phyloP scores from a whole-genome alignment of 257 asterid genomes.

The Penstemon davidsonii region DNA sequence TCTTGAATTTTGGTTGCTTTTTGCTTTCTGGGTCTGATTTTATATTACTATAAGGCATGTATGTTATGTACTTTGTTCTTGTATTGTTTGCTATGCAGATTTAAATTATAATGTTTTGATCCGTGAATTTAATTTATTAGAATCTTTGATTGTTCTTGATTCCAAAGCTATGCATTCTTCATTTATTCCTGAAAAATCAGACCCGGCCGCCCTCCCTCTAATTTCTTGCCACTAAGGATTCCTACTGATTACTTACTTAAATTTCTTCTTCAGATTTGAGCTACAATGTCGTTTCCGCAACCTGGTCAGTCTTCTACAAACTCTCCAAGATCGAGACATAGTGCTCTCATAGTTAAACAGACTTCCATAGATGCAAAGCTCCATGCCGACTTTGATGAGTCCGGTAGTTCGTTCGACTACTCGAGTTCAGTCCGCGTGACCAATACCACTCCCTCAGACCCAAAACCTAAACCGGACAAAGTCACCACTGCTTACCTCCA shows the following conservation, averaged over 20 bases:
- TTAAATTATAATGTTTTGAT: too few relatives aligned
- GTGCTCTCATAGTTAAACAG: conserved; percentile 53
- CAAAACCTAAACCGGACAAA: conserved; percentile 45
- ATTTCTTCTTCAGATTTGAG: conserved; percentile 43
- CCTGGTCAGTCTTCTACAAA: conserved; percentile 51
- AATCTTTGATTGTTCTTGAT: too few relatives aligned
- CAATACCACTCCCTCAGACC: conserved; percentile 29
- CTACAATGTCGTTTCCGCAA: conserved; percentile 45
- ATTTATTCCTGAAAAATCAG: neutral
- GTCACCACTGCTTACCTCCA: conserved; percentile 58
- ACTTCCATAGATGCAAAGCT: conserved; percentile 62
- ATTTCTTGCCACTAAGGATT: too few relatives aligned
- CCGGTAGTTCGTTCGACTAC: conserved; percentile 62
- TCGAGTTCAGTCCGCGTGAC: conserved; percentile 48
- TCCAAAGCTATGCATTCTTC: neutral
- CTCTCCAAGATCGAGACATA: conserved; percentile 55
- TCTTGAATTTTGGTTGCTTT: too few relatives aligned
- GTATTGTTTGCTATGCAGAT: too few relatives aligned
- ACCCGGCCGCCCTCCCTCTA: too few relatives aligned
- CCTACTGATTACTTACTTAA: neutral
- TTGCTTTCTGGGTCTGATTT: too few relatives aligned
- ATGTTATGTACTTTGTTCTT: too few relatives aligned
- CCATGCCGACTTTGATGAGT: conserved; percentile 53
- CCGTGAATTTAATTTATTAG: too few relatives aligned
- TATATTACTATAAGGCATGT: too few relatives aligned